Conservation (phyloP, 1,284 basidiomycete genomes). For the Ustilago trichophora region DNA sequence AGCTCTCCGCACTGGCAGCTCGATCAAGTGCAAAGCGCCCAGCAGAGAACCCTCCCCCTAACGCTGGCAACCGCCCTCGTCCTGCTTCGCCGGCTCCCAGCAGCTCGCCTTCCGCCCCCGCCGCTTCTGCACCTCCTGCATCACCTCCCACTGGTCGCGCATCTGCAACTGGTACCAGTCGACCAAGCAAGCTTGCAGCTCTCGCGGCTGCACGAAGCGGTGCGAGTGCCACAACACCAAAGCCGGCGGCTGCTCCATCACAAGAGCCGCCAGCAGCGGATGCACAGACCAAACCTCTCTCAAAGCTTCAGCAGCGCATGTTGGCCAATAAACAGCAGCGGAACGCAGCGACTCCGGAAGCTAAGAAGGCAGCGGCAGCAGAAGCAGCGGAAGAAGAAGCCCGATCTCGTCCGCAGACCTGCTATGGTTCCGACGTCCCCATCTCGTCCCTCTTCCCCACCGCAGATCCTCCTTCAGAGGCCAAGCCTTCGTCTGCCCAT, state of each 20-base stretch:
- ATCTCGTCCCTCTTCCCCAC: slow-evolving; percentile 52
- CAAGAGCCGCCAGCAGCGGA: slow-evolving; percentile 69
- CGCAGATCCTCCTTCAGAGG: background rate
- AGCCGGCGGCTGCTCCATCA: slow-evolving; percentile 5
- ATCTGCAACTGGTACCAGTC: slow-evolving; percentile 7
- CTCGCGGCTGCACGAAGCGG: slow-evolving; percentile 46
- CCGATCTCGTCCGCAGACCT: slow-evolving; percentile 27
- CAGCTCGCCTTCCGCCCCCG: background rate
- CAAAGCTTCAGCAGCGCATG: slow-evolving; percentile 71
- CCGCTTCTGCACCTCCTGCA: background rate
- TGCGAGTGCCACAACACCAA: slow-evolving; percentile 8
- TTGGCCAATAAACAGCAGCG: slow-evolving; percentile 46
- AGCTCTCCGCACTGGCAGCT: slow-evolving; percentile 40
- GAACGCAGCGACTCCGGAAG: slow-evolving; percentile 27
- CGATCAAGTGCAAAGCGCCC: slow-evolving; percentile 41
- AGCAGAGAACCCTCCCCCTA: slow-evolving; percentile 17
- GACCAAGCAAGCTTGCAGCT: slow-evolving; percentile 55
- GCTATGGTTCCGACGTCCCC: slow-evolving; percentile 36
- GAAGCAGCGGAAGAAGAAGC: slow-evolving; percentile 38
- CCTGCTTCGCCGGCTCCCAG: slow-evolving; percentile 22
- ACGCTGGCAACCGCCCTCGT: slow-evolving; percentile 8
- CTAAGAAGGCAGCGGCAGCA: slow-evolving; percentile 24
- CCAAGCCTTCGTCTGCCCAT: background rate
- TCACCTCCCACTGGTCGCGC: no score
- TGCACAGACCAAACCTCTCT: slow-evolving; percentile 68